A percentile compares a stretch with the other conserved stretches of the same genome.
These are phyloP conservation scores for Calcarisporium arbuscula DNA, from an alignment of 2,329 filamentous ascomycete genomes.

Conservation along the genomic window DNA sequence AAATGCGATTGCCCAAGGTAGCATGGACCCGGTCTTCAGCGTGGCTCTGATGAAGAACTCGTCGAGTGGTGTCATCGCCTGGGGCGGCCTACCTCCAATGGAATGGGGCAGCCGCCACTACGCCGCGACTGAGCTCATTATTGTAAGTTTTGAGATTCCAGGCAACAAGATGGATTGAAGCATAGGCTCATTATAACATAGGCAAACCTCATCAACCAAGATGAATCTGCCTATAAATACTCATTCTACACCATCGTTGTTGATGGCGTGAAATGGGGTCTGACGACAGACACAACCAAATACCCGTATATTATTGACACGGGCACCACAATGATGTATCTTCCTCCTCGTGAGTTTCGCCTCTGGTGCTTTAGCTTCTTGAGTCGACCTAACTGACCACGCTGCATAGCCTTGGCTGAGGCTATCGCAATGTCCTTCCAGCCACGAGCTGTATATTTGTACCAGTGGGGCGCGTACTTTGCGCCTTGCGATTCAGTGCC, in stretches of 20 bases:
- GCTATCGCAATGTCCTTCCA: slow-evolving; percentile 40
- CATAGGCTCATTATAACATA: slow-evolving; percentile 14
- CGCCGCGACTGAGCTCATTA: slow-evolving; percentile 35
- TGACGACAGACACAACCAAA: slow-evolving; percentile 33
- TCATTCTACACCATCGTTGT: slow-evolving; percentile 49
- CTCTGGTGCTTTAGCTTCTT: background rate
- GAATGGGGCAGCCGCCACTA: slow-evolving; percentile 20
- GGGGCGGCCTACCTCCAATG: slow-evolving; percentile 39
- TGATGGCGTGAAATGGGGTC: slow-evolving; percentile 39
- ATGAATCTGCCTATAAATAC: slow-evolving; percentile 35
- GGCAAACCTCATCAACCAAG: slow-evolving; percentile 35
- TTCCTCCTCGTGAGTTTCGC: slow-evolving; percentile 37
- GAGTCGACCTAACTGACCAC: too few species aligned
- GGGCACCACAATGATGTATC: slow-evolving; percentile 44
- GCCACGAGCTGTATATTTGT: slow-evolving; percentile 40
- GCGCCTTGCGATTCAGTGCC: slow-evolving; percentile 40
- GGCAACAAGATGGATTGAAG: background rate
- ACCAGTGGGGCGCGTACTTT: slow-evolving; percentile 42
- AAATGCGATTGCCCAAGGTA: slow-evolving; percentile 39
- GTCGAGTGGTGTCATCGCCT: slow-evolving; percentile 37
- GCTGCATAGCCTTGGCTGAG: slow-evolving; percentile 34
- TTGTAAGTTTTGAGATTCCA: slow-evolving; percentile 28
- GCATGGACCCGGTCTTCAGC: slow-evolving; percentile 39
- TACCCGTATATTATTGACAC: slow-evolving; percentile 47
- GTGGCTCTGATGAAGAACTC: slow-evolving; percentile 42